Evolutionary conservation across 345 rosid species (phyloP).

Genomic region (Kandelia obovata): DNA sequence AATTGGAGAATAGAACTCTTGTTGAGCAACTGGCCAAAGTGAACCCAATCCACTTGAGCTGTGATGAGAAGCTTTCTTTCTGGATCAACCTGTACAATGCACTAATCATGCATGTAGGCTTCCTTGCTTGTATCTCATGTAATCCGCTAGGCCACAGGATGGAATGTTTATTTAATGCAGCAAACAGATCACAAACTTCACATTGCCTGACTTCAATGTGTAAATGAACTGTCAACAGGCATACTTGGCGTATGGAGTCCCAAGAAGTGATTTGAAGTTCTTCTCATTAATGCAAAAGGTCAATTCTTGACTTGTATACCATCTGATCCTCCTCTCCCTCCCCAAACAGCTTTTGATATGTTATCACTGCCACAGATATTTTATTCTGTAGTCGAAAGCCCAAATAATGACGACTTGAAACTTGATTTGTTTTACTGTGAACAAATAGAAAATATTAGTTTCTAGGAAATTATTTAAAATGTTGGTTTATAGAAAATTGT

Average conservation of each 20-base stretch:
- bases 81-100: constrained; percentile 95
- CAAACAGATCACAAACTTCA: neutral
- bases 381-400: too few relatives aligned
- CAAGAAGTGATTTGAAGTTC: constrained; percentile 18
- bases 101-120: constrained; percentile 84
- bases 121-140: constrained; percentile 9
- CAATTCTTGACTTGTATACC: neutral
- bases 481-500: too few relatives aligned
- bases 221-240: constrained; percentile 20
- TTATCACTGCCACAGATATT: neutral
- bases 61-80: constrained; percentile 65
- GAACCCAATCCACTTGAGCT: constrained; percentile 29
- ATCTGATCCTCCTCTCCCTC: neutral
- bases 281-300: constrained; percentile 28
- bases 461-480: too few relatives aligned
- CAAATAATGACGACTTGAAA: too few relatives aligned
- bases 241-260: constrained; percentile 27
- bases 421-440: too few relatives aligned
- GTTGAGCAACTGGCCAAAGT: constrained; percentile 30
- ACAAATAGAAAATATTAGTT: too few relatives aligned
- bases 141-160: neutral
- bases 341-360: neutral
- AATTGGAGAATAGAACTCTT: constrained; percentile 16
- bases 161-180: neutral
- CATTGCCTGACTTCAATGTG: neutral